Conservation (phyloP, 176 grass and related monocot species). For the Oryza nivara region DNA sequence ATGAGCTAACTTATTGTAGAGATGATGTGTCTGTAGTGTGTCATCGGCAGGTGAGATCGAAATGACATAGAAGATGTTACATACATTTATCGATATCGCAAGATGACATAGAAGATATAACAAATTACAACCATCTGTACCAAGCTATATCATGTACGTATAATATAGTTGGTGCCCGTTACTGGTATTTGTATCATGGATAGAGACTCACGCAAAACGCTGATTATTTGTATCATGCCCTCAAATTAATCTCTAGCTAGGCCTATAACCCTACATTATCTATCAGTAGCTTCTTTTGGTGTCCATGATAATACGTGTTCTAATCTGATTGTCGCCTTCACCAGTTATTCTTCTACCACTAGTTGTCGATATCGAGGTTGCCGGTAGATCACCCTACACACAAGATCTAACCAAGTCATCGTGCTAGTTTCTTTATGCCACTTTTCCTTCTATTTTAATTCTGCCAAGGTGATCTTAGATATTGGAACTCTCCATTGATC, state of each 20-base stretch:
- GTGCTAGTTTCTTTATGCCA: background rate
- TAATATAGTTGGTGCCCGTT: background rate
- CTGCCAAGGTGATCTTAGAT: background rate
- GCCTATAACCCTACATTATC: background rate
- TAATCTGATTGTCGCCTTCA: conserved; percentile 12
- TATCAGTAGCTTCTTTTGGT: background rate
- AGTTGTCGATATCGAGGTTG: conserved; percentile 29
- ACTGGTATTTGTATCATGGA: background rate
- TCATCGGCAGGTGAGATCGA: no score
- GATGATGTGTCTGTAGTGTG: no score
- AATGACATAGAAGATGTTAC: no score
- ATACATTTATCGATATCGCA: no score
- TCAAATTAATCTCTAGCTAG: background rate
- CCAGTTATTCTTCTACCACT: conserved; percentile 17
- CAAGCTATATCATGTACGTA: background rate
- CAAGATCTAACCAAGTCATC: conserved; percentile 37
- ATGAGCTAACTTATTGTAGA: no score
- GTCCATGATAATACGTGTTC: conserved; percentile 22
- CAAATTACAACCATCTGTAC: background rate
- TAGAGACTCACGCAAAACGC: background rate
- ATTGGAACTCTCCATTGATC: background rate
- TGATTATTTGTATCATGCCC: background rate
- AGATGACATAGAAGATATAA: background rate
- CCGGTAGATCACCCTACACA: conserved; percentile 43
- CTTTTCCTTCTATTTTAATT: background rate